Evolutionary conservation across 768 basidiomycete species (phyloP), one percentile per base, ranked within the genome.

Genomic region (Tephrocybe sp.): DNA sequence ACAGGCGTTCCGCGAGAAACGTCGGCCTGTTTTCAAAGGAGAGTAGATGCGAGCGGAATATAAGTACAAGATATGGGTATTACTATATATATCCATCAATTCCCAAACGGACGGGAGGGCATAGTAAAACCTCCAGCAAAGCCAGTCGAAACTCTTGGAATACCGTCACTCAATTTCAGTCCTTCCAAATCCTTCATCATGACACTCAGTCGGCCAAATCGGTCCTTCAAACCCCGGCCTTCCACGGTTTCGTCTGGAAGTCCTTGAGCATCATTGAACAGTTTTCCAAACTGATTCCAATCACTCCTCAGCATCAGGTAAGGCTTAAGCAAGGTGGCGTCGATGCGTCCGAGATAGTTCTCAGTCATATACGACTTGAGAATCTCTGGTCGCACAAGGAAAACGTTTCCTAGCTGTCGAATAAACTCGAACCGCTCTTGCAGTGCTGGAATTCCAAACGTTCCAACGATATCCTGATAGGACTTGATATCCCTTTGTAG

Each of bases 381-480:
- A 51, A 95, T 91, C 56, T 98, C 94, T 6, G 96, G 95, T 48
- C 87, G 91, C 43, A 99, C 90, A 56, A 98, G 87, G 78, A 98
- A 99, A 56, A 95, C 80, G 62, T 98, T 96, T 58, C 96, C 97
- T 4, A 99, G 83, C 67, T 98, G 95, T 35, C 95, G 87, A 55
- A 98, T 86, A 73, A 98, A 98, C 65, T 98, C 97, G 72, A 96
- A 99, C 19, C 96, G 92, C 65, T 98, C 95, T 57, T 87, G 82
- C 7, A 99, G 76, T 6, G 89, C 77, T 10, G 91, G 83, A 38
- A 97, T 84, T 26, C 78, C 77, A 71, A 96, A 98, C n/a, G 79
- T 83, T 54, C 77, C 73, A 57, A 97, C 82, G 1, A 82, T 81
- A 60, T 98, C 97, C 73, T 98, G 97, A 62, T 99, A 99, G 17